Conservation (phyloP, 139 green algal species). For the Eudorina sp. region DNA sequence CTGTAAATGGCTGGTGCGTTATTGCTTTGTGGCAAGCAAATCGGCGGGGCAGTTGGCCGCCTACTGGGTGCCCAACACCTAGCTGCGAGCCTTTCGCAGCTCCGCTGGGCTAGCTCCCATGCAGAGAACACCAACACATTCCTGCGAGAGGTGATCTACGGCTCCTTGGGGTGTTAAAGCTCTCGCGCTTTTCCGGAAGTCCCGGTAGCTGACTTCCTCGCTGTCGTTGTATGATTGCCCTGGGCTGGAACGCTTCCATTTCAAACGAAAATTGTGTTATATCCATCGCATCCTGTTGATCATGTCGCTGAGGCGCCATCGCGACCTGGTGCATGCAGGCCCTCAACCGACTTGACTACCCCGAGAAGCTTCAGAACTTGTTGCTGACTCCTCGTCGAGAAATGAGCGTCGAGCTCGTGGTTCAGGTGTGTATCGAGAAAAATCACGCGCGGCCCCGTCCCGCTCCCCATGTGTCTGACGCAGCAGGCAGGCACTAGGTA, state of each 20-base stretch:
- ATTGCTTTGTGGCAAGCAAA: neutral
- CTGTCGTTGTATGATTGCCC: no score
- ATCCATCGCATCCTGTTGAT: no score
- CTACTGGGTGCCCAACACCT: neutral
- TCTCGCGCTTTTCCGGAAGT: no score
- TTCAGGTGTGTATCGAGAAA: constrained; percentile 59
- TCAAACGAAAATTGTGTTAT: no score
- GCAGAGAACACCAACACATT: constrained; percentile 90
- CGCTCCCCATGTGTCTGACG: no score
- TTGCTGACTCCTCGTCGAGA: constrained; percentile 84
- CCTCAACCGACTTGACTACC: constrained; percentile 79
- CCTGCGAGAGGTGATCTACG: constrained; percentile 71
- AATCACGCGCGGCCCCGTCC: no score
- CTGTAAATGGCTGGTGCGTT: neutral
- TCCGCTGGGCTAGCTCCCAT: constrained; percentile 54
- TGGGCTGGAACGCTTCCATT: no score
- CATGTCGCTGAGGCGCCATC: no score
- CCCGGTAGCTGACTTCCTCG: no score
- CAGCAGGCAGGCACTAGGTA: no score
- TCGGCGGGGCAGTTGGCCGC: neutral
- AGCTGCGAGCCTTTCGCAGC: neutral
- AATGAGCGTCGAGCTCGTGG: constrained; percentile 86
- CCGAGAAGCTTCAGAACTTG: constrained; percentile 82
- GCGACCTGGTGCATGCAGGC: constrained; percentile 69
- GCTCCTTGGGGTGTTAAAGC: constrained; percentile 65